These are phyloP conservation scores for Chrysanthemum seticuspe DNA, from an alignment of 129 eudicot genomes.

Conservation along the genomic window DNA sequence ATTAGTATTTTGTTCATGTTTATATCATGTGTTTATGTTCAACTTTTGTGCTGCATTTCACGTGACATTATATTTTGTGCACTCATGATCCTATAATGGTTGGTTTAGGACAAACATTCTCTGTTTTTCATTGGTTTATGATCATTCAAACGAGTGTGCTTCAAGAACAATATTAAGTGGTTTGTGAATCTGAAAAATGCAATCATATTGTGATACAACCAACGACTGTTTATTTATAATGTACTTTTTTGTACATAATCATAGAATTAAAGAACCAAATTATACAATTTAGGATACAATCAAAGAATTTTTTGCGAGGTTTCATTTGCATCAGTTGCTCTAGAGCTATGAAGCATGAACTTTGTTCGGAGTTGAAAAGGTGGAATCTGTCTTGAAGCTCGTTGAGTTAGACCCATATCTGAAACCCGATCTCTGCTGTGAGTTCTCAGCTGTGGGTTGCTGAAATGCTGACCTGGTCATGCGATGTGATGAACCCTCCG, in stretches of 20 bases:
- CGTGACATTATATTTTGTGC: slow-evolving; percentile 6
- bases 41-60: slow-evolving; percentile 19
- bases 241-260: slow-evolving; percentile 15
- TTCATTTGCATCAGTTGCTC: background rate
- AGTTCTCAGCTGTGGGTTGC: slow-evolving; percentile 19
- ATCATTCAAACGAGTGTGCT: background rate
- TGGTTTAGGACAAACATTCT: background rate
- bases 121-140: slow-evolving; percentile 17
- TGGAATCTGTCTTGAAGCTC: slow-evolving; percentile 10
- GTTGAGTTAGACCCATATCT: background rate
- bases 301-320: background rate
- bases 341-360: slow-evolving; percentile 6
- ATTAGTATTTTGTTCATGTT: slow-evolving; percentile 24
- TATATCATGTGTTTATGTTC: slow-evolving; percentile 16
- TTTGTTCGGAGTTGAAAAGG: background rate
- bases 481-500: slow-evolving; percentile 40
- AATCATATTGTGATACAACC: background rate
- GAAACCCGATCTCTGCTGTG: slow-evolving; percentile 16
- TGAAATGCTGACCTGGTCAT: slow-evolving; percentile 32
- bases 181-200: background rate
- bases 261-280: slow-evolving; percentile 13
- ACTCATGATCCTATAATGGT: slow-evolving; percentile 2
- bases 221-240: background rate
- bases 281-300: slow-evolving; percentile 16
- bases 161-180: slow-evolving; percentile 7